Evolutionary conservation across 169 alveolate species (phyloP).

Genomic region (Perkinsus olseni): DNA sequence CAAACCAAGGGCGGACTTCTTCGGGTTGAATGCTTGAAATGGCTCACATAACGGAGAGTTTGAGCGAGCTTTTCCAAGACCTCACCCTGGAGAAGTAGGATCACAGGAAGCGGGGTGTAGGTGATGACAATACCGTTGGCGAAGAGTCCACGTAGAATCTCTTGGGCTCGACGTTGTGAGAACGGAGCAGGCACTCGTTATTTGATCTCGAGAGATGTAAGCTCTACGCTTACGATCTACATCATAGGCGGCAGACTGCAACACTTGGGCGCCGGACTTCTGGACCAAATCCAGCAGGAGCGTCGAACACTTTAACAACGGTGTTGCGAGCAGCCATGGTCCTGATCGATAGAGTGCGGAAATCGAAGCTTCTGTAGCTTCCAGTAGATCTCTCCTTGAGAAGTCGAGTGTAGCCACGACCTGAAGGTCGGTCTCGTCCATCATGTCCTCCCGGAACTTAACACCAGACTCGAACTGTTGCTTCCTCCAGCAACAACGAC

Average conservation of each 20-base stretch:
- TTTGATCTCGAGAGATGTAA: slow-evolving; percentile 2
- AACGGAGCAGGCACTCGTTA: not conserved
- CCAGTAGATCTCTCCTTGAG: not conserved
- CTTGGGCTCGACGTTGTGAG: not conserved
- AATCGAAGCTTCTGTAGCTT: not conserved
- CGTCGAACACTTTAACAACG: no score
- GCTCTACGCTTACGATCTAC: no score
- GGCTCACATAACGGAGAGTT: not conserved
- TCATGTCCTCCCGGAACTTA: no score
- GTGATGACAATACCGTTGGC: slow-evolving; percentile 7
- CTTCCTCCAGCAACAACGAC: no score
- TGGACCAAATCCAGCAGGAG: no score
- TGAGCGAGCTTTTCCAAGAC: not conserved
- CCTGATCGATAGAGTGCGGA: not conserved
- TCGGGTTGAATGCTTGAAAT: slow-evolving; percentile 5
- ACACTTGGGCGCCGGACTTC: no score
- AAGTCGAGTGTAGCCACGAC: slow-evolving; percentile 1
- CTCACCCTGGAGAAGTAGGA: not conserved
- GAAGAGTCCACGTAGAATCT: slow-evolving; percentile 13
- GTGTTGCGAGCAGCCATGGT: no score
- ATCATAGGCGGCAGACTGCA: no score
- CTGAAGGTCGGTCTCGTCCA: slow-evolving; percentile 6
- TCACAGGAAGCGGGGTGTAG: slow-evolving; percentile 12
- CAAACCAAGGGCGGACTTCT: not conserved
- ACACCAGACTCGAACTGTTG: no score